Base-by-base conservation (phyloP, 2,329 filamentous ascomycete genomes). In the Pezicula rhizophila region DNA sequence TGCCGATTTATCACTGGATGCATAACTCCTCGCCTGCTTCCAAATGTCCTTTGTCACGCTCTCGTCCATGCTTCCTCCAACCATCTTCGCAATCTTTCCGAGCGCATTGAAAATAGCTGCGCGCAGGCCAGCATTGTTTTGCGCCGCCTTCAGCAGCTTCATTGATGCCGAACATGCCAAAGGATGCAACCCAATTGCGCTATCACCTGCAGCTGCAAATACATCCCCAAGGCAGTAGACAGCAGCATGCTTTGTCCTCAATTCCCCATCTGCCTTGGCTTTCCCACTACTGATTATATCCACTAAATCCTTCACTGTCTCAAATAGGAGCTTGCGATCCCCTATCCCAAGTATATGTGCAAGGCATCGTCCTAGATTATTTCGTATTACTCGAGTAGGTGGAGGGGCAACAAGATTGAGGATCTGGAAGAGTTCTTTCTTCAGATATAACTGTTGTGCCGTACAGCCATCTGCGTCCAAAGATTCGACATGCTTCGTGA, bases 391-490 rank as follows among this genome's bases (percentile, higher is more conserved):
- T 64, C 93, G 81, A 38, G 89, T 92, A 34, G 92, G 89, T 42
- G 87, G 79, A 48, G 92, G 92, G 37, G 89, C 78, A 43, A 82
- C 66, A 35, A 99, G 80, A 61, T 85, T 90, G 66, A 99, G 79
- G 65, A 99, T 86, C 70, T 96, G 89, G 68, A 97, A 88, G 57
- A 96, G 78, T 75, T 97, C 90, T 66, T 88, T 91, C 70, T 96
- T 96, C 60, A 99, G 77, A 65, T 89, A 88, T 60, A 90, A 83
- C 68, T 99, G 93, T 70, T 96, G 87, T 11, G 87, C 80, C 18
- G 88, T 92, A 57, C 91, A 87, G 64, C 87, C 87, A 58, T 96
- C 89, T 53, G 82, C 76, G 46, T 82, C 79, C 42, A 97, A 78
- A 14, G 73, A 73, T 47, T 83, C 76, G 40, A 95, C 87, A 75